phyloP scores from a whole-genome alignment of 2,329 filamentous ascomycete genomes.

The Diaporthe aspalathi region DNA sequence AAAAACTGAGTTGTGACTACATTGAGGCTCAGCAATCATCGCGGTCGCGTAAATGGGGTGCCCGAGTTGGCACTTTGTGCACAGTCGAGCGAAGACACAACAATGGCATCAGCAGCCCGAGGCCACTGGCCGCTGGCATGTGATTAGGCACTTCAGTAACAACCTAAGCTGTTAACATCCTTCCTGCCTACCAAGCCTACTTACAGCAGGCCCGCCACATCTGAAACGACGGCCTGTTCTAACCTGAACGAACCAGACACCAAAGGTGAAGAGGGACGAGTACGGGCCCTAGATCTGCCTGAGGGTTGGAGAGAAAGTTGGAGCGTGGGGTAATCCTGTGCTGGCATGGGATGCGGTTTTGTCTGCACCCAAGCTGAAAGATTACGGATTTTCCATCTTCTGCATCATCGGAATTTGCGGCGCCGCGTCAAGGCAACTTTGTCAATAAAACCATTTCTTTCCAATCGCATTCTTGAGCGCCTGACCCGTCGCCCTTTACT shows the following conservation, averaged over 20 bases:
- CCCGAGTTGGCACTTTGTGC: too few relatives aligned
- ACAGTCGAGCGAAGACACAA: conserved; percentile 7
- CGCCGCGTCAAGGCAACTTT: background rate
- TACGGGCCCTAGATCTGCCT: conserved; percentile 3
- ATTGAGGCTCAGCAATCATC: too few relatives aligned
- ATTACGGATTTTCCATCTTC: conserved; percentile 11
- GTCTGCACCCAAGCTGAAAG: conserved; percentile 21
- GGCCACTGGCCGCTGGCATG: conserved; percentile 3
- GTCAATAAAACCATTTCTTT: background rate
- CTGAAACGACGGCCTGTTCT: background rate
- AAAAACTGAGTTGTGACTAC: background rate
- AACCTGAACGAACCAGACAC: background rate
- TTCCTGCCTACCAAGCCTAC: background rate
- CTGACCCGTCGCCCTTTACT: background rate
- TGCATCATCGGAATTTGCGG: conserved; percentile 22
- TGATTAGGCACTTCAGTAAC: background rate
- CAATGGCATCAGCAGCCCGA: background rate
- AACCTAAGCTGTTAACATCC: background rate
- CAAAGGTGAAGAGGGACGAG: background rate
- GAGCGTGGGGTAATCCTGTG: conserved; percentile 28
- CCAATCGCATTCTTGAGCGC: background rate
- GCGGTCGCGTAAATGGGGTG: too few relatives aligned
- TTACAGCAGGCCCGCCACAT: background rate
- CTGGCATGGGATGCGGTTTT: conserved; percentile 10
- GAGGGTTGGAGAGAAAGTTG: conserved; percentile 22